Percentiles rank a stretch among this genome's conserved stretches.
phyloP scores from a whole-genome alignment of 2,329 filamentous ascomycete genomes.

The Fusarium sp. region DNA sequence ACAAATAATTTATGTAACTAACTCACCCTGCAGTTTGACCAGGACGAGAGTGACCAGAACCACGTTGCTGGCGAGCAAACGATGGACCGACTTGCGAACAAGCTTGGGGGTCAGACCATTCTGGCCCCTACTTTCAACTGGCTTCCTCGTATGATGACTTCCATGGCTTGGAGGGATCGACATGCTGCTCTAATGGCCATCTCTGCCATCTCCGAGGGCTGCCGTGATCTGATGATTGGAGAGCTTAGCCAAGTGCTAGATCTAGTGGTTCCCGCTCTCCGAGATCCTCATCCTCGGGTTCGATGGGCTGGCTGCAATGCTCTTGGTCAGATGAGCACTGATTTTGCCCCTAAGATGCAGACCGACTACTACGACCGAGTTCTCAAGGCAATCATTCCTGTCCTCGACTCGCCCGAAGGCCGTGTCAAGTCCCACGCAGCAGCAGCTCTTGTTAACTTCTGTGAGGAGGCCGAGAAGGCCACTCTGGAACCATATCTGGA shows the following conservation, averaged over 20 bases:
- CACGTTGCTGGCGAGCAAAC: conserved; percentile 98
- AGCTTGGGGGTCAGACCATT: conserved; percentile 93
- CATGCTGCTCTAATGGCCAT: conserved; percentile 99
- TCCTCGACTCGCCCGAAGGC: conserved; percentile 88
- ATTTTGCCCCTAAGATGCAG: conserved; percentile 98
- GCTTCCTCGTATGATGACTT: conserved; percentile 98
- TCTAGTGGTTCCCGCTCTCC: conserved; percentile 90
- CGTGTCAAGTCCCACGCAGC: conserved; percentile 97
- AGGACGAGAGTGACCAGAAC: conserved; percentile 96
- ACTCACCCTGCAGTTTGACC: conserved; percentile 72
- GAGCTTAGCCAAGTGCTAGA: conserved; percentile 95
- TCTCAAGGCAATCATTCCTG: conserved; percentile 90
- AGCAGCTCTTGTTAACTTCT: conserved; percentile 98
- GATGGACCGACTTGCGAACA: conserved; percentile 97
- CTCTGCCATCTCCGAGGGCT: conserved; percentile 97
- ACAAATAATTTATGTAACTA: not conserved
- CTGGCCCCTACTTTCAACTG: conserved; percentile 94
- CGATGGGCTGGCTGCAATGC: conserved; percentile 98
- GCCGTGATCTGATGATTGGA: conserved; percentile 92
- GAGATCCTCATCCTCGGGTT: conserved; percentile 91
- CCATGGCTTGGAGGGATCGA: conserved; percentile 91
- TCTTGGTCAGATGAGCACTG: conserved; percentile 99
- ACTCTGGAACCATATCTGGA: conserved; percentile 94
- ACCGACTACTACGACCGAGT: conserved; percentile 91
- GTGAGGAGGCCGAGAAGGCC: conserved; percentile 94